A percentile compares a stretch with the other conserved stretches of the same genome.
Evolutionary conservation across 306 rosid genomes (phyloP).

Genomic region (Carpinus fangiana): DNA sequence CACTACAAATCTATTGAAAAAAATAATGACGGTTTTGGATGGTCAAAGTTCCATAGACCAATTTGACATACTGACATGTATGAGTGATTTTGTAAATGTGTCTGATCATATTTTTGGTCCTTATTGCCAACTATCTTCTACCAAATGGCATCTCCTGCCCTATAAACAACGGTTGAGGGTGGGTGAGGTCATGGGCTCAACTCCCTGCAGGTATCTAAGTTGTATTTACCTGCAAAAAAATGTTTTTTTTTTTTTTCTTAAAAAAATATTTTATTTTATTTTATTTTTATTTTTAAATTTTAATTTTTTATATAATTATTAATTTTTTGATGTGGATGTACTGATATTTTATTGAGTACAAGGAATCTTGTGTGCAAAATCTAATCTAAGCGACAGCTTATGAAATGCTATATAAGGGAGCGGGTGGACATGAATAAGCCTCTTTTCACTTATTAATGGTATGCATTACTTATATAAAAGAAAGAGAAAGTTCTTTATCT

Average conservation of each 20-base stretch:
- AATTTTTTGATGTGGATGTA: neutral
- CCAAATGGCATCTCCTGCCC: neutral
- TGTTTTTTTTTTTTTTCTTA: too few species aligned
- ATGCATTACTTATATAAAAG: too few species aligned
- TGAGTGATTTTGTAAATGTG: neutral
- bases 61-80: neutral
- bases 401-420: neutral
- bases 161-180: neutral
- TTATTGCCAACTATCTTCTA: neutral
- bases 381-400: neutral
- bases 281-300: neutral
- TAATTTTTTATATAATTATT: too few species aligned
- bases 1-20: neutral
- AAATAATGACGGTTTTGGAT: neutral
- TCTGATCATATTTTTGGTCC: neutral
- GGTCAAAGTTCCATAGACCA: neutral
- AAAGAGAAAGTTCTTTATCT: neutral
- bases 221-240: neutral
- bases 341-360: neutral
- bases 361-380: neutral
- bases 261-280: too few species aligned
- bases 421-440: neutral
- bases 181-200: neutral
- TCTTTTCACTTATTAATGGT: too few species aligned
- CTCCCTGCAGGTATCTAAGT: neutral